Base-by-base conservation (phyloP, 257 asterid species). In the Forsythia suspensa region DNA sequence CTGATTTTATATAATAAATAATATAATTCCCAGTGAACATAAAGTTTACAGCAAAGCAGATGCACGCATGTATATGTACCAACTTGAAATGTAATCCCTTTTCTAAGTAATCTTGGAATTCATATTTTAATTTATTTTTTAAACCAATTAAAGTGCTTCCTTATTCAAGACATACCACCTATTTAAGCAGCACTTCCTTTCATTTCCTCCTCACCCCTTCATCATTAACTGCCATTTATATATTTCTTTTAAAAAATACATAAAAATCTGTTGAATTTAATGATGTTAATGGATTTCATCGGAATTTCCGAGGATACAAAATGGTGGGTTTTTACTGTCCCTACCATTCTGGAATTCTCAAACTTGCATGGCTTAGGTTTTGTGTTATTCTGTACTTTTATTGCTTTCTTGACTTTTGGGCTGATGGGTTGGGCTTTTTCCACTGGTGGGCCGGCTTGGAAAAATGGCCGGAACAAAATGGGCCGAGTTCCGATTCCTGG, bases 401-500 rank as follows among this genome's bases (percentile, higher is more conserved):
- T 72, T 8, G 37, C 40, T 6, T 76, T 79, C 37, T n/a, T 85
- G 2, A 41, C 71, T 57, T 69, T 69, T 70, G 84, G 83, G 52
- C 72, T 88, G 5, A n/a, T 84, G 1, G 83, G 86, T 13, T 87
- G 94, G 94, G 92, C 92, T 12, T 81, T 71, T 5, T 82, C 89
- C 0, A 2, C 79, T 0, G 89, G 89, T 0, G 92, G 94, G 0
- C 86, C 81, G 0, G 91, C 92, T 2, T 91, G 94, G 92, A 89
- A 67, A 79, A 81, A 85, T 7, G 89, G 86, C 69, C 72, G 88
- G 73, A 40, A 78, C 67, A 44, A 24, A 8, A 55, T 80, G 66
- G 92, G 96, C 71, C 75, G 4, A 8, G 82, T 81, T 59, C 71
- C 89, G 0, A 89, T 91, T 52, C 90, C 86, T 0, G 96, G 96